Evolutionary conservation across 192 early-diverging fungal genomes (phyloP).

Genomic region (Podila clonocystis): DNA sequence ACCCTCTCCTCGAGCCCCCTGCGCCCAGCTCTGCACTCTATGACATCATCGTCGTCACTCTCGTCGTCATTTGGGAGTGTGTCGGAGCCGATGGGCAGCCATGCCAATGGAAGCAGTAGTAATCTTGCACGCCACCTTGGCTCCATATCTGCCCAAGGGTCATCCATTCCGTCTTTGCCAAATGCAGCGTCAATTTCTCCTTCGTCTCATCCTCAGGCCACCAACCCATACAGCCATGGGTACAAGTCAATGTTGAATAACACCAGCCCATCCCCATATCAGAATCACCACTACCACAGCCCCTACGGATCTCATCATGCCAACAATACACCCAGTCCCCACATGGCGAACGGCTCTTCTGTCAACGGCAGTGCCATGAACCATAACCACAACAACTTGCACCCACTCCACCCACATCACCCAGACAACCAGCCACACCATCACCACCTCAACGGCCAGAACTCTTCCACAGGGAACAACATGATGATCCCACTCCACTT

Average conservation of each 20-base stretch:
- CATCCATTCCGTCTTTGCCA: constrained; percentile 20
- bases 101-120: constrained; percentile 17
- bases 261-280: neutral
- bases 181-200: constrained; percentile 24
- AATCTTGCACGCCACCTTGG: constrained; percentile 9
- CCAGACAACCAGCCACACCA: neutral
- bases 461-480: neutral
- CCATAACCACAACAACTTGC: neutral
- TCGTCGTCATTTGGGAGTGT: constrained; percentile 43
- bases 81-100: constrained; percentile 13
- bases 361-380: too few species aligned
- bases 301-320: too few species aligned
- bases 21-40: constrained; percentile 33
- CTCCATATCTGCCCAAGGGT: neutral
- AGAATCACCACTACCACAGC: neutral
- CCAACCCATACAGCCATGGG: constrained; percentile 10
- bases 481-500: constrained; percentile 20
- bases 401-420: constrained; percentile 1
- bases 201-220: constrained; percentile 25
- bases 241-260: neutral
- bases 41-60: constrained; percentile 45
- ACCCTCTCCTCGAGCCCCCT: constrained; percentile 41
- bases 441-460: neutral
- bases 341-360: too few species aligned
- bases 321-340: too few species aligned